These are phyloP conservation scores for Malassezia arunalokei DNA, from an alignment of 1,284 basidiomycete genomes.

Conservation along the genomic window DNA sequence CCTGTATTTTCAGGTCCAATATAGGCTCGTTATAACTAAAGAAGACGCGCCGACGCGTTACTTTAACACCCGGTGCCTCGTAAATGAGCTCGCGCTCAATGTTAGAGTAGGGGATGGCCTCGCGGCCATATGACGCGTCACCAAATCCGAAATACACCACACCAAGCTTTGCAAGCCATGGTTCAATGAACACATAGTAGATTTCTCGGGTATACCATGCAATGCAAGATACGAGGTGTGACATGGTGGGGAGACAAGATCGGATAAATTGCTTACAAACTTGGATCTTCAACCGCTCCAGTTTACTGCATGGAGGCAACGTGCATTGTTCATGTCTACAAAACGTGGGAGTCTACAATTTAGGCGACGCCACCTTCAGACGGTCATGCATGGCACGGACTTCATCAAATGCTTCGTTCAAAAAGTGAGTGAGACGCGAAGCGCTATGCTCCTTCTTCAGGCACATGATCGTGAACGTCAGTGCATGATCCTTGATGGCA, in stretches of 20 bases:
- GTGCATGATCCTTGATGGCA: slow-evolving; percentile 70
- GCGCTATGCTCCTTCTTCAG: slow-evolving; percentile 54
- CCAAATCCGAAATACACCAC: slow-evolving; percentile 24
- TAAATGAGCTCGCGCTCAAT: slow-evolving; percentile 32
- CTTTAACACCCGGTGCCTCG: slow-evolving; percentile 33
- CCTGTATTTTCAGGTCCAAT: slow-evolving; percentile 19
- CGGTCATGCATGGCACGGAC: slow-evolving; percentile 41
- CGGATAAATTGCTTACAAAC: too few relatives aligned
- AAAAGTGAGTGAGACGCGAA: slow-evolving; percentile 48
- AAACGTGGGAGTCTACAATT: background rate
- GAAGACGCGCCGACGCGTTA: slow-evolving; percentile 24
- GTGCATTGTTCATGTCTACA: slow-evolving; percentile 14
- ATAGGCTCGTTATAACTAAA: slow-evolving; percentile 19
- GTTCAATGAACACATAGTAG: slow-evolving; percentile 35
- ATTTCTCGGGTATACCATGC: background rate
- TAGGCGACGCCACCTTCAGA: slow-evolving; percentile 4
- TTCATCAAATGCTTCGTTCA: slow-evolving; percentile 46
- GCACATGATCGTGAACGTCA: slow-evolving; percentile 87
- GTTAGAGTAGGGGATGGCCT: slow-evolving; percentile 23
- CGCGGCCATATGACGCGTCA: slow-evolving; percentile 39
- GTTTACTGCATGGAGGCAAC: slow-evolving; percentile 18
- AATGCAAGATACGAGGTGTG: too few relatives aligned
- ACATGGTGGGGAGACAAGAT: too few relatives aligned
- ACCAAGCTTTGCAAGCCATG: slow-evolving; percentile 31
- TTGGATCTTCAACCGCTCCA: too few relatives aligned